Base-by-base conservation (phyloP, 176 grass and related monocot species). In the Secale cereale region DNA sequence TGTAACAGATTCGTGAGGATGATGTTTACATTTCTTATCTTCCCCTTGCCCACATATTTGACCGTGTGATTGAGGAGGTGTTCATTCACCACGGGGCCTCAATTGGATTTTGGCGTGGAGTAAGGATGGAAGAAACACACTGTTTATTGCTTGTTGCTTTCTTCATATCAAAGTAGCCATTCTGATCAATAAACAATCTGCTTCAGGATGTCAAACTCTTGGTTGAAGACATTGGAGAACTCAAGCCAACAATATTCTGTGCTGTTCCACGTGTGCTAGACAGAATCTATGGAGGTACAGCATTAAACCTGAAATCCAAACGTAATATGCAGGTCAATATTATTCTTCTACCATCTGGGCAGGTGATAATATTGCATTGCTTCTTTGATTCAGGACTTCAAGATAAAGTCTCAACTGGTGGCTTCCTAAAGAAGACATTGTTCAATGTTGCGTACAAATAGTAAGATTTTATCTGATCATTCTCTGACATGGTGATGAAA, bases 91-190 rank as follows among this genome's bases (percentile, higher is more conserved):
- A 92, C 36, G 93, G 90, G 12, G 93, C 93, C 29, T 94, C 97
- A 68, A 95, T 99, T 10, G 97, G 97, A 90, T 99, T 99, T 86
- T 99, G 97, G 97, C 90, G 91, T 65, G 97, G 97, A 74, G 97
- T 99, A 87, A 90, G 88, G 59, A 92, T 77, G 22, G 25, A 63
- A 74, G 33, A 59, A 5, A 70, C 35, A 27, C 76, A 77, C 26
- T 25, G 32, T 67, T 37, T 2, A 54, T 35, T 77, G 33, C 13
- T 63, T 73, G 8, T 70, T 66, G 25, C 59, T 56, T 79, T 83
- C 6, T 50, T 70, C 41, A 40, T 56, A 31, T 74, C 4, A 71
- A 82, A 68, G 19, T 35, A 70, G 35, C 31, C 41, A 63, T 63
- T 81, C 57, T 75, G 65, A 82, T 87, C 52, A 78, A 78, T 76